Base-by-base conservation (phyloP, 805 yeast genomes). In the Metschnikowia cerradonensis region DNA sequence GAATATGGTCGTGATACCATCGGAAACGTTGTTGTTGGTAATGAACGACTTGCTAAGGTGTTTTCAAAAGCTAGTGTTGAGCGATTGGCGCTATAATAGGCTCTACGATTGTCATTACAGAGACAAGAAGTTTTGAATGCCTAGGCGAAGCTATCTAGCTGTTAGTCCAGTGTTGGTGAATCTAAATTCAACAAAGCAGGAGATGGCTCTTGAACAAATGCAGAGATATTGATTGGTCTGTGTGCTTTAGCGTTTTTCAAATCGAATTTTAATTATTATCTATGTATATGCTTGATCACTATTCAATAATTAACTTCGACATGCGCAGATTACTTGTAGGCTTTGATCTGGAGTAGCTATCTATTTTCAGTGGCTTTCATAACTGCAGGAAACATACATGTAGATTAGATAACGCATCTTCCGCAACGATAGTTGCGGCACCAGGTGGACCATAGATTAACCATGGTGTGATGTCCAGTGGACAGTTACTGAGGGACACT, bases 1-100 rank as follows among this genome's bases (percentile, higher is more conserved):
- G 62, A 60, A 26, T 56, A 59, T 31, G 64, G 68, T n/a, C 63
- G 78, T 54, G 65, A 64, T 40, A 58, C 71, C 13, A 55, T 73
- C 46, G 78, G 78, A 17, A 71, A 71, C 58, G 54, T 71, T 41
- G 70, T 73, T 68, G 72, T 73, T 45, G 78, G 78, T 15, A 67
- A 68, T 56, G 77, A 73, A 46, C 62, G 78, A 51, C 61, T 73
- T 32, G 66, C 66, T 36, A 63, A 68, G 46, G 75, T 73, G 17
- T 72, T 72, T 53, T 58, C 63, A n/a, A 57, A 52, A 30, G 55
- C 42, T 34, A 40, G 33, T 17, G 10, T 30, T 4, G 38, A 35
- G 34, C 45, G 32, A 17, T 32, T 42, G 22, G 45, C 43, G 10
- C 17, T 30, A n/a, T 39, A 19, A 22, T 23, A 13, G 3, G 31